phyloP scores from a whole-genome alignment of 108 stramenopile species.

The Mediolabrus comicus region DNA sequence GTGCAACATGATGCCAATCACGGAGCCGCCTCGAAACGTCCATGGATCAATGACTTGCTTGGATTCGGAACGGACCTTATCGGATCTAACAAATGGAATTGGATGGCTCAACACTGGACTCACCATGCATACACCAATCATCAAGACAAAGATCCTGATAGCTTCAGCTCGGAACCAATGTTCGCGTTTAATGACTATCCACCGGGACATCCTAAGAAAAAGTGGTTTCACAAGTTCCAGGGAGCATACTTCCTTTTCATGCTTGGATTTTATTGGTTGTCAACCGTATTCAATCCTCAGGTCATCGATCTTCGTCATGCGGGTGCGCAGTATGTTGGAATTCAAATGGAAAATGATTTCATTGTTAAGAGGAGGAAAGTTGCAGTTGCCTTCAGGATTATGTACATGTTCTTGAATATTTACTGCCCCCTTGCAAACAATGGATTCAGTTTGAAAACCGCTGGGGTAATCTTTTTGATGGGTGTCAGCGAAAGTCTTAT shows the following conservation, averaged over 20 bases:
- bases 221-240: slow-evolving; percentile 76
- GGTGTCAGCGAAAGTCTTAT: slow-evolving; percentile 70
- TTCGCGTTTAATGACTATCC: slow-evolving; percentile 86
- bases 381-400: slow-evolving; percentile 55
- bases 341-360: slow-evolving; percentile 77
- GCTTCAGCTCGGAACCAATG: slow-evolving; percentile 83
- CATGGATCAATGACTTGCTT: slow-evolving; percentile 81
- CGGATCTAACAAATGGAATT: slow-evolving; percentile 86
- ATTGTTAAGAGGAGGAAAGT: slow-evolving; percentile 63
- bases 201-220: slow-evolving; percentile 61
- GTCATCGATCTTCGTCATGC: slow-evolving; percentile 74
- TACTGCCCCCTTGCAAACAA: slow-evolving; percentile 67
- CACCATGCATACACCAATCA: slow-evolving; percentile 88
- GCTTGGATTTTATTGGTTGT: slow-evolving; percentile 80
- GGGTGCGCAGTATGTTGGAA: slow-evolving; percentile 63
- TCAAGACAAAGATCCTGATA: slow-evolving; percentile 76
- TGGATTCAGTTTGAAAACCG: slow-evolving; percentile 25
- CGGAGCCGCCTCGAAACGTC: slow-evolving; percentile 81
- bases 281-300: slow-evolving; percentile 78
- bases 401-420: slow-evolving; percentile 71
- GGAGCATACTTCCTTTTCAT: slow-evolving; percentile 68
- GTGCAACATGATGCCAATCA: slow-evolving; percentile 97
- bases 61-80: slow-evolving; percentile 89
- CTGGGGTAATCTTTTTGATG: slow-evolving; percentile 75
- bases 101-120: slow-evolving; percentile 93